Conservation (phyloP, 352 stramenopile genomes). For the Phytophthora citricola region DNA sequence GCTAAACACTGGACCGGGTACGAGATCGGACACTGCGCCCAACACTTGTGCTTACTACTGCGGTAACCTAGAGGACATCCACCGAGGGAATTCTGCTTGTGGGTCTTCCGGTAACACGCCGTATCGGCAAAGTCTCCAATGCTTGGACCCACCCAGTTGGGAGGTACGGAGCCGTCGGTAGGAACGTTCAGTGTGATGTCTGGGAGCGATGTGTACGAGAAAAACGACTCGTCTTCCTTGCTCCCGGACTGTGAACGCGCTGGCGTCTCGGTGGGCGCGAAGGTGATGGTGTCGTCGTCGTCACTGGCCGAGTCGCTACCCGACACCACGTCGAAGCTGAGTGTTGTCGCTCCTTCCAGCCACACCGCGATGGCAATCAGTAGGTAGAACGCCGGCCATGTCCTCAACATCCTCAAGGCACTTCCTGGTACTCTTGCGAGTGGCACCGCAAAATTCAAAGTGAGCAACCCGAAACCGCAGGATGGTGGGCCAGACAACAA, state of each 20-base stretch:
- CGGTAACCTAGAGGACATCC: slow-evolving; percentile 52
- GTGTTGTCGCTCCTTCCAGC: not conserved
- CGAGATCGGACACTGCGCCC: slow-evolving; percentile 72
- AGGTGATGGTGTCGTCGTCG: not conserved
- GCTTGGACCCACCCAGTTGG: slow-evolving; percentile 41
- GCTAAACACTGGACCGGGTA: slow-evolving; percentile 77
- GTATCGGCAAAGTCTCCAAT: slow-evolving; percentile 39
- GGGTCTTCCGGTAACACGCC: slow-evolving; percentile 63
- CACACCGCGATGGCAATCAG: slow-evolving; percentile 3
- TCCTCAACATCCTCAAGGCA: slow-evolving; percentile 30
- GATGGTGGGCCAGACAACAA: slow-evolving; percentile 12
- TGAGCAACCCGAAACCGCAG: slow-evolving; percentile 25
- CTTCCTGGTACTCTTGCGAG: slow-evolving; percentile 19
- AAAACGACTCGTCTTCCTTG: slow-evolving; percentile 29
- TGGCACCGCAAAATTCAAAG: slow-evolving; percentile 28
- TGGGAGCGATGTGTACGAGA: slow-evolving; percentile 25
- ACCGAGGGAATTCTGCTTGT: slow-evolving; percentile 32
- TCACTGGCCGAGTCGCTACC: not conserved
- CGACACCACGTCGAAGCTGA: not conserved
- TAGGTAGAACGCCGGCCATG: slow-evolving; percentile 10
- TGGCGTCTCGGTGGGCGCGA: not conserved
- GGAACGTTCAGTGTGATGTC: slow-evolving; percentile 23
- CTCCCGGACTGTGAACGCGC: slow-evolving; percentile 2
- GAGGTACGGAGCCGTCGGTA: slow-evolving; percentile 17
- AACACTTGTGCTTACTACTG: slow-evolving; percentile 55